Evolutionary conservation across 2,329 filamentous ascomycete genomes (phyloP), one percentile per base, ranked within the genome.

Genomic region (Diaporthe batatas): DNA sequence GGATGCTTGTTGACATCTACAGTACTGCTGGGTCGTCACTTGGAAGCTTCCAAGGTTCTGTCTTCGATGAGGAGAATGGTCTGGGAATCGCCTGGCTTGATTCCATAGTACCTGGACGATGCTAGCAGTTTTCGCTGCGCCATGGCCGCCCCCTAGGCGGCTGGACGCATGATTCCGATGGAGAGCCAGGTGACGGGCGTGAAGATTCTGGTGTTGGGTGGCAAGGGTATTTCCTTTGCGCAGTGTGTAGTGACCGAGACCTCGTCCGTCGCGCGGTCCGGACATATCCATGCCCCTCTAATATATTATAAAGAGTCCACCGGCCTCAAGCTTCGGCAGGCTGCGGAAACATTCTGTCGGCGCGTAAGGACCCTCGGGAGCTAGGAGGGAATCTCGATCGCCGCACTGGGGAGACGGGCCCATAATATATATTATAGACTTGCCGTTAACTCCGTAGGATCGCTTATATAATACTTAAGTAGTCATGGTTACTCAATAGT

Each of bases 1-100:
- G 83, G 76, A 93, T 89, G 76, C 92, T 92, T 2, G 89, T 91
- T 14, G 88, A 87, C 4, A 93, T 82, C 75, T 92, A 91, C n/a
- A n/a, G n/a, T n/a, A n/a, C n/a, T n/a, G n/a, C 78, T 93, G 91
- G 0, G 86, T 90, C 0, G 91, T 93, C 82, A 93, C 88, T 75
- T 92, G 88, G 73, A 93, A 86, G 74, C 89, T n/a, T n/a, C n/a
- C n/a, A n/a, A n/a, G n/a, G n/a, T 91, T 4, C 91, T 91, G 68
- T 92, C 90, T 6, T 90, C 90, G 44, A 90, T 90, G 74, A 90
- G 84, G 1, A 91, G 80, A 12, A 91, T 84, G 0, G 89, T 88
- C 8, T 51, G 32, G 32, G 54, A 16, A 7, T n/a, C 10, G 29
- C 65, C 47, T 23, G 29, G 11, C 34, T 58, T 57, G 29, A 34